phyloP scores from a whole-genome alignment of 2,329 filamentous ascomycete genomes.

The Neonectria ditissima region DNA sequence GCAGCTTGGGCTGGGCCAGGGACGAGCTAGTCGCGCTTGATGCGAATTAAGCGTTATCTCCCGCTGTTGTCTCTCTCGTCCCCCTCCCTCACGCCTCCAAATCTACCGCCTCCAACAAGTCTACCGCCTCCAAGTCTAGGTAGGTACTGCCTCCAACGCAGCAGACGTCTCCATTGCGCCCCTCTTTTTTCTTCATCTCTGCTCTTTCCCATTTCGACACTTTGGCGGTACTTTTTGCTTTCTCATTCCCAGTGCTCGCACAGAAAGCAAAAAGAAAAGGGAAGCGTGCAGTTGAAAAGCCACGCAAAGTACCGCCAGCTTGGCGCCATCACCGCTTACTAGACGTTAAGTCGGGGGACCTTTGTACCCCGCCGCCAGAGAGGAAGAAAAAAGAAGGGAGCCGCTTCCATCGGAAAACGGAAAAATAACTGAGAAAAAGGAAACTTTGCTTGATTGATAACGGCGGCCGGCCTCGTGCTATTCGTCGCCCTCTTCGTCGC shows the following conservation, averaged over 20 bases:
- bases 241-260: neutral
- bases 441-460: conserved; percentile 39
- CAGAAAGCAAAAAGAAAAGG: conserved; percentile 3
- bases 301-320: neutral
- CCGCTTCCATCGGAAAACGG: conserved; percentile 9
- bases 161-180: neutral
- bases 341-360: conserved; percentile 28
- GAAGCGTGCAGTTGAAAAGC: neutral
- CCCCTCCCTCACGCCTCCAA: neutral
- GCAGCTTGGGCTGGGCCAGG: neutral
- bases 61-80: neutral
- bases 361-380: conserved; percentile 30
- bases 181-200: neutral
- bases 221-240: too few relatives aligned
- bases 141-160: neutral
- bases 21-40: conserved; percentile 4
- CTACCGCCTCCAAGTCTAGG: neutral
- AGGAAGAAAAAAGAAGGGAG: conserved; percentile 29
- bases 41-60: conserved; percentile 23
- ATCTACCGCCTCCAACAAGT: neutral
- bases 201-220: neutral
- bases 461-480: conserved; percentile 22
- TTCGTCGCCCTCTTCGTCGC: conserved; percentile 36
- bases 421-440: conserved; percentile 21
- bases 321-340: neutral